Conservation (phyloP, 225 moss, liverwort and hornwort species). For the Pleurozium schreberi region DNA sequence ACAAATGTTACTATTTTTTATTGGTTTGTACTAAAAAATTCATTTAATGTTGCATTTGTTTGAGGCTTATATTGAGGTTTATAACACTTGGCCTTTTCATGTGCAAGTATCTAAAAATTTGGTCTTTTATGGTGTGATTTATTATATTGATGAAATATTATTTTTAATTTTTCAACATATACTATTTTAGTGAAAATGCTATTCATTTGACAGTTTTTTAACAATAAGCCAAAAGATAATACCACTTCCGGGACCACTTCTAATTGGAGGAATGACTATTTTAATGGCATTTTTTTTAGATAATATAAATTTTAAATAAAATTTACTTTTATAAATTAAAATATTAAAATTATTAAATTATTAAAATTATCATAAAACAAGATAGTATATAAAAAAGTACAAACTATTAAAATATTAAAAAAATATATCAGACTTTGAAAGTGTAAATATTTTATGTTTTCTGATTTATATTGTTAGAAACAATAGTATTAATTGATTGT, state of each 20-base stretch:
- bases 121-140: too few relatives aligned
- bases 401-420: not conserved
- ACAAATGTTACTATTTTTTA: not conserved
- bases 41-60: not conserved
- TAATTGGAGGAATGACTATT: not conserved
- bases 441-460: not conserved
- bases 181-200: not conserved
- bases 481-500: fast-evolving
- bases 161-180: not conserved
- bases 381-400: not conserved
- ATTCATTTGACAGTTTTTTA: not conserved
- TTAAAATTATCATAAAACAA: not conserved
- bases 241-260: too few relatives aligned
- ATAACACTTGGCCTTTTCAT: not conserved
- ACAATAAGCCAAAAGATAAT: not conserved
- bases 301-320: not conserved
- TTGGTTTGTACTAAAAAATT: not conserved
- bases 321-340: not conserved
- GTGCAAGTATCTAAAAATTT: not conserved
- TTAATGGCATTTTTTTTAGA: not conserved
- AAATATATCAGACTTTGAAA: not conserved
- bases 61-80: not conserved
- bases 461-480: fast-evolving
- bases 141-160: too few relatives aligned
- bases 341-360: fast-evolving